Percentiles rank a stretch among this genome's conserved stretches.
Conservation (phyloP, 2,329 filamentous ascomycete genomes). For the Fusarium falciforme region DNA sequence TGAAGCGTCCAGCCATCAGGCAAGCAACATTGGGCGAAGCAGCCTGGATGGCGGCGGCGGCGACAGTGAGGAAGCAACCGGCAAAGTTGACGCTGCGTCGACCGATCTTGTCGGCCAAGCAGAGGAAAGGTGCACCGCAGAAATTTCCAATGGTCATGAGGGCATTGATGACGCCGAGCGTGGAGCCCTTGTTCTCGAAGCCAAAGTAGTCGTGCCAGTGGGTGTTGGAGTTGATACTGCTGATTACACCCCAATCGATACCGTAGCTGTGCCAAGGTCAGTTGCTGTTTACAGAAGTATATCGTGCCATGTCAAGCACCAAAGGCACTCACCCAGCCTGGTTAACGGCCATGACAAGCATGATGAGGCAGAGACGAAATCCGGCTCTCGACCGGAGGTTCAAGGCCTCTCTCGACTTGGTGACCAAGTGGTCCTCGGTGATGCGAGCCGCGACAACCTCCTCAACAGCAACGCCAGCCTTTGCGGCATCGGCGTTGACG, state of each 20-base stretch:
- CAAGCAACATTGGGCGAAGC: constrained; percentile 30
- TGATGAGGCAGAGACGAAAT: constrained; percentile 31
- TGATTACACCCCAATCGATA: constrained; percentile 40
- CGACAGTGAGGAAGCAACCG: constrained; percentile 32
- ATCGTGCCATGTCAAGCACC: neutral
- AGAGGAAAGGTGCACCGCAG: constrained; percentile 37
- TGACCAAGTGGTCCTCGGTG: constrained; percentile 35
- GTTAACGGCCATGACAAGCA: constrained; percentile 28
- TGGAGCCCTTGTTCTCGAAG: constrained; percentile 30
- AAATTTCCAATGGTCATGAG: constrained; percentile 41
- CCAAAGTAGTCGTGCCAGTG: constrained; percentile 41
- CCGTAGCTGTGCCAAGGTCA: constrained; percentile 22
- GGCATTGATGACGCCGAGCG: constrained; percentile 37
- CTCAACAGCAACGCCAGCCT: constrained; percentile 33
- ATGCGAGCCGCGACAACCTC: constrained; percentile 38
- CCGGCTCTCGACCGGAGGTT: constrained; percentile 31
- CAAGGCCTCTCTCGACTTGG: constrained; percentile 29
- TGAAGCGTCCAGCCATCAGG: constrained; percentile 35
- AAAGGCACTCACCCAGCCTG: constrained; percentile 17
- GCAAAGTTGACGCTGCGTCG: constrained; percentile 38
- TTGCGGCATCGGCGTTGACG: constrained; percentile 30
- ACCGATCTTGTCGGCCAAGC: constrained; percentile 34
- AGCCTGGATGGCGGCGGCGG: constrained; percentile 36
- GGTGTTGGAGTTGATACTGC: constrained; percentile 37
- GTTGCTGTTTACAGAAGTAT: neutral